These are phyloP conservation scores for Lentithecium fluviatile DNA, from an alignment of 495 filamentous ascomycete species.

Conservation along the genomic window DNA sequence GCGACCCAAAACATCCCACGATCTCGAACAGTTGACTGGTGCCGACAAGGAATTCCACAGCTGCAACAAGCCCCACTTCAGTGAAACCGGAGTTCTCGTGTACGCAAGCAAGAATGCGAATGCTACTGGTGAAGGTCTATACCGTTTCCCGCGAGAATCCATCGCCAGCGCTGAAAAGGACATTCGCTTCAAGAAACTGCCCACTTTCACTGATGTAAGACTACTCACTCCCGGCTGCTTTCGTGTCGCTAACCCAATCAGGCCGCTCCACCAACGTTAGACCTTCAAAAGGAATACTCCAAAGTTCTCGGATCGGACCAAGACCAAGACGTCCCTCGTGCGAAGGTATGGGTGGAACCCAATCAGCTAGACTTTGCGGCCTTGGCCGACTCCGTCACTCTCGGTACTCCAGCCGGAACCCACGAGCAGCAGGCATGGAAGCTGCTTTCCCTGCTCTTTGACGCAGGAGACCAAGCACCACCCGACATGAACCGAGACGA, in stretches of 20 bases:
- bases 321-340: conserved; percentile 51
- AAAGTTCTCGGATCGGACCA: conserved; percentile 33
- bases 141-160: conserved; percentile 39
- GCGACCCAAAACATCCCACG: conserved; percentile 61
- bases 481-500: conserved; percentile 54
- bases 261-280: conserved; percentile 42
- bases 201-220: conserved; percentile 46
- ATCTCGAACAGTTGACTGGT: conserved; percentile 58
- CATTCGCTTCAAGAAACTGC: conserved; percentile 55
- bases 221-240: neutral
- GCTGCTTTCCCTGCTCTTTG: conserved; percentile 83
- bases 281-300: conserved; percentile 46
- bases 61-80: conserved; percentile 76
- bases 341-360: conserved; percentile 37
- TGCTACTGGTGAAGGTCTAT: conserved; percentile 30
- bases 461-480: conserved; percentile 56
- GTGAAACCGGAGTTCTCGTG: conserved; percentile 67
- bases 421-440: conserved; percentile 69
- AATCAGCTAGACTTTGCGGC: conserved; percentile 42
- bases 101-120: conserved; percentile 49
- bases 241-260: conserved; percentile 36
- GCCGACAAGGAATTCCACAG: conserved; percentile 60
- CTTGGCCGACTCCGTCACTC: conserved; percentile 38
- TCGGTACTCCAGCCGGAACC: conserved; percentile 32
- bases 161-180: conserved; percentile 50